These are phyloP conservation scores for Camelina laxa DNA, from an alignment of 345 rosid species.

Conservation along the genomic window DNA sequence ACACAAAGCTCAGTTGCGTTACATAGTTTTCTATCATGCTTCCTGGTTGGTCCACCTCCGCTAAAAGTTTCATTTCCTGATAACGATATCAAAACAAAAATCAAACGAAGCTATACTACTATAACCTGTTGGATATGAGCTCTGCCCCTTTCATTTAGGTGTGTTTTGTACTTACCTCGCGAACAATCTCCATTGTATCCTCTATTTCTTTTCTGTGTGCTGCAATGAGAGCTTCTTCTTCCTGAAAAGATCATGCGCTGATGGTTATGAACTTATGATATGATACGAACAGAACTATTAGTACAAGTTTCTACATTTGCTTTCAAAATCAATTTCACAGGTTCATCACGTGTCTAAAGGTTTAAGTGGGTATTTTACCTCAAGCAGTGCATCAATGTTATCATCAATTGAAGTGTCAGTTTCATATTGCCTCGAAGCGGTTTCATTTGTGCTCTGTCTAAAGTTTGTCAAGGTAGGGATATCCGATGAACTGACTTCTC, in stretches of 20 bases:
- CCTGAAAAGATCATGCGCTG: constrained; percentile 49
- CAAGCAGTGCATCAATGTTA: constrained; percentile 79
- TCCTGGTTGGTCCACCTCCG: constrained; percentile 98
- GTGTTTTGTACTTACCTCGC: constrained; percentile 66
- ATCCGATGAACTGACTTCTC: constrained; percentile 61
- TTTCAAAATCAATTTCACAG: constrained; percentile 17
- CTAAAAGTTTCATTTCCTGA: constrained; percentile 98
- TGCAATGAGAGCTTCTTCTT: constrained; percentile 91
- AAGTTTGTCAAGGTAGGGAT: constrained; percentile 49
- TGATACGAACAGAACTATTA: constrained; percentile 8
- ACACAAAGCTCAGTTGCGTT: constrained; percentile 86
- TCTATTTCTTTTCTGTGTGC: constrained; percentile 99
- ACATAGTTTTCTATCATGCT: constrained; percentile 94
- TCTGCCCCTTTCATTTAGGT: background rate
- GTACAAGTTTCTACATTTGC: background rate
- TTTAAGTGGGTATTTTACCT: constrained; percentile 54
- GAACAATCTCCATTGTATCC: constrained; percentile 98
- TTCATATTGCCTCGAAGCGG: constrained; percentile 51
- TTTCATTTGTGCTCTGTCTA: constrained; percentile 53
- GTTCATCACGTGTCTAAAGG: background rate
- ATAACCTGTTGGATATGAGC: no score
- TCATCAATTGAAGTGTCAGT: constrained; percentile 64
- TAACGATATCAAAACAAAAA: background rate
- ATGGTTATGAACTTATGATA: background rate
- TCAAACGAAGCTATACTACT: background rate